Percentiles rank a stretch among this genome's conserved stretches.
These are phyloP conservation scores for Penicillium longicatenatum DNA, from an alignment of 495 filamentous ascomycete genomes.

Conservation along the genomic window DNA sequence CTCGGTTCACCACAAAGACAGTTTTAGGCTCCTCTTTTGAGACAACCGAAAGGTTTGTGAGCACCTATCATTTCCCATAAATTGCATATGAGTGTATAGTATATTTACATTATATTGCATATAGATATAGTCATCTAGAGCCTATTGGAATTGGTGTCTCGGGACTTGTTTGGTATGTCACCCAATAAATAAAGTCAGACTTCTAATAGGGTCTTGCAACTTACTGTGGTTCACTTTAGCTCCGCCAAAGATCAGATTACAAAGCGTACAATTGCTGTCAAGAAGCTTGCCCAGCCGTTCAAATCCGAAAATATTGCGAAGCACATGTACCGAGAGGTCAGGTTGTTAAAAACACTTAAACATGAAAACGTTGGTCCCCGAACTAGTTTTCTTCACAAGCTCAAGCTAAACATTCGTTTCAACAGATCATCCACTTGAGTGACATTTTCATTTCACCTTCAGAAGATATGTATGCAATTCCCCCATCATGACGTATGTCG, in stretches of 20 bases:
- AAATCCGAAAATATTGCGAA: constrained; percentile 94
- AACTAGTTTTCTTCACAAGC: background rate
- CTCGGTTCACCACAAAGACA: constrained; percentile 94
- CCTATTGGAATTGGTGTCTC: constrained; percentile 98
- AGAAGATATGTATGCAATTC: constrained; percentile 82
- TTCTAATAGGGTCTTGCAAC: constrained; percentile 7
- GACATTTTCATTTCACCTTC: constrained; percentile 99
- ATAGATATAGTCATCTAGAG: constrained; percentile 90
- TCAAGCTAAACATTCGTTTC: background rate
- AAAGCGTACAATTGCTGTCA: constrained; percentile 88
- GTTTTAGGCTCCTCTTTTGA: constrained; percentile 98
- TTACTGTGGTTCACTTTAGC: constrained; percentile 43
- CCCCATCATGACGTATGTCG: constrained; percentile 1
- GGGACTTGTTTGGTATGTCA: constrained; percentile 88
- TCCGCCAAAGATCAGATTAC: constrained; percentile 95
- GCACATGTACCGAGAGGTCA: constrained; percentile 93
- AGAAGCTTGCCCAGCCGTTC: constrained; percentile 99
- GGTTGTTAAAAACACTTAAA: constrained; percentile 89
- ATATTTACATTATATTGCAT: background rate
- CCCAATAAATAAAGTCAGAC: background rate
- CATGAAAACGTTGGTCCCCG: constrained; percentile 81
- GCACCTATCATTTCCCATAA: constrained; percentile 1
- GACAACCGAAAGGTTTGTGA: constrained; percentile 88
- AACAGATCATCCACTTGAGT: constrained; percentile 89
- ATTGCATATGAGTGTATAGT: background rate